phyloP scores from a whole-genome alignment of 345 rosid species.

The Ceriops zippeliana region DNA sequence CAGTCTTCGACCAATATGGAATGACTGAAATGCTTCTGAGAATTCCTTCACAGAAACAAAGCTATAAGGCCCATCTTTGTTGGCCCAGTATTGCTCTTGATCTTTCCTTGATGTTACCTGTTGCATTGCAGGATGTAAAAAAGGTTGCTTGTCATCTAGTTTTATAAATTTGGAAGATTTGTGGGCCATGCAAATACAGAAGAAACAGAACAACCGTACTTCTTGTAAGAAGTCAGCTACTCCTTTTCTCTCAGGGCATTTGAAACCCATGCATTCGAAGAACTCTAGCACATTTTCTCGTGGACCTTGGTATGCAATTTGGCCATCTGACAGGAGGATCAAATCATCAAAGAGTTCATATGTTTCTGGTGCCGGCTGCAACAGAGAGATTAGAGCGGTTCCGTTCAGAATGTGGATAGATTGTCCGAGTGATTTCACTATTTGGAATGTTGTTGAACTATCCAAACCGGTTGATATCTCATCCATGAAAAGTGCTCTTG shows the following conservation, averaged over 20 bases:
- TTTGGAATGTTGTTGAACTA: constrained; percentile 23
- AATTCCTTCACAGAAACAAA: constrained; percentile 59
- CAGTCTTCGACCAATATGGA: constrained; percentile 51
- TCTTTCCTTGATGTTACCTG: constrained; percentile 73
- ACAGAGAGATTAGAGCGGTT: constrained; percentile 16
- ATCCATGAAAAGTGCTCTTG: constrained; percentile 19
- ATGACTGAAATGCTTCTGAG: constrained; percentile 62
- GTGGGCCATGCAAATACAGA: no score
- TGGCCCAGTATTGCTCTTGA: constrained; percentile 79
- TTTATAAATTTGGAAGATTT: no score
- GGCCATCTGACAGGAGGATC: constrained; percentile 16
- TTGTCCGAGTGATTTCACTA: constrained; percentile 17
- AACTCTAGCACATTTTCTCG: constrained; percentile 3
- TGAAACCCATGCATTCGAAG: constrained; percentile 25
- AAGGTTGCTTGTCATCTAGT: not conserved
- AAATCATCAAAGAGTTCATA: constrained; percentile 22
- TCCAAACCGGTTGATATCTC: constrained; percentile 27
- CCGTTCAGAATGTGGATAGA: constrained; percentile 16
- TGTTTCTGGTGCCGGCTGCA: constrained; percentile 20
- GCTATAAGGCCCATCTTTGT: constrained; percentile 49
- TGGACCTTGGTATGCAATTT: constrained; percentile 21
- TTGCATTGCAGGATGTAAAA: not conserved
- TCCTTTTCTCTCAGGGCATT: constrained; percentile 21
- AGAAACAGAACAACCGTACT: constrained; percentile 14
- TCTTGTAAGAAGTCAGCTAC: constrained; percentile 22